Evolutionary conservation across 129 eudicot species (phyloP), one percentile per base, ranked within the genome.

Genomic region (Flaveria sonorensis): DNA sequence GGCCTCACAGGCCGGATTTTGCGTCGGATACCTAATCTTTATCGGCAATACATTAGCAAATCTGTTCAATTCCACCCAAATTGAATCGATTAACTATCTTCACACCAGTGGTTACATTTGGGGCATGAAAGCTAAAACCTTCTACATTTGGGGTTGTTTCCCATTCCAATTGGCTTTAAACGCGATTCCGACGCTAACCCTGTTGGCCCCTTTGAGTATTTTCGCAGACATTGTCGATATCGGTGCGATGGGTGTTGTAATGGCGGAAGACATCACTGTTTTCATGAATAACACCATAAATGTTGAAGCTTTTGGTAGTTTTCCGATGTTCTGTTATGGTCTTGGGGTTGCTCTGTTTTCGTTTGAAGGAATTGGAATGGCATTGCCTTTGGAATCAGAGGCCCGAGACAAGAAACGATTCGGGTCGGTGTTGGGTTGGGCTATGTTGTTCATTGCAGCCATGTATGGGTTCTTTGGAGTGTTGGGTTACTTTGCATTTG

Each of bases 351-450:
- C 90, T 16, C 46, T 81, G 15, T 88, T 79, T 66, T 84, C 92
- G 2, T 88, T 88, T 20, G 92, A 88, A 79, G 90, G 90, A 10
- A 63, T 88, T 72, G 92, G 92, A 12, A 85, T 88, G 90, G 90
- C 87, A 13, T 75, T 88, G 47, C 92, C 92, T 0, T 28, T 88
- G 57, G 92, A 88, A 79, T 72, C 85, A 10, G 92, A 88, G 68
- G 83, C 86, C 0, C 73, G 71, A 43, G 86, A 88, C 62, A 88
- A 86, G 75, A 64, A 69, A 2, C 79, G 60, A 1, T 86, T 83
- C 24, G 90, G 86, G 9, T 52, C 48, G 13, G 76, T 77, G 2
- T 80, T 86, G 81, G 81, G 39, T 1, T 72, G 82, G 76, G 83
- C 85, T 14, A 88, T 86, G 92, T 71, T 82, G 66, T 70, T 86